Percentiles rank a stretch among this genome's conserved stretches.
These are phyloP conservation scores for Podosphaera xanthii DNA, from an alignment of 2,329 filamentous ascomycete species.

Conservation along the genomic window DNA sequence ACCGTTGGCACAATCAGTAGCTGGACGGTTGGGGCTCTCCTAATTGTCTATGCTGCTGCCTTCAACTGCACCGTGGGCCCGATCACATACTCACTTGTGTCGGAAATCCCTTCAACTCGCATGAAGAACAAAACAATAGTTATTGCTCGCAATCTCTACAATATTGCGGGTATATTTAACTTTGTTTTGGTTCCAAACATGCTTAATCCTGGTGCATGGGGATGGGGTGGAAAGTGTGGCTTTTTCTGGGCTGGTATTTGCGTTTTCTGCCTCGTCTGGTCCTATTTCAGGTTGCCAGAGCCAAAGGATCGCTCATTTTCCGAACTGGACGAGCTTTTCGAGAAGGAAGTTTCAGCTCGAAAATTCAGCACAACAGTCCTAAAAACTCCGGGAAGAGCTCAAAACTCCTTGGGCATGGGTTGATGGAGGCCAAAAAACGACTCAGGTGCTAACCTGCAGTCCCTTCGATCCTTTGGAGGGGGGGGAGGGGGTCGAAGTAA, in stretches of 20 bases:
- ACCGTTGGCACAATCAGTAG: slow-evolving; percentile 16
- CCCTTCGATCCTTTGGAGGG: too few relatives aligned
- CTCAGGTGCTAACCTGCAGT: too few relatives aligned
- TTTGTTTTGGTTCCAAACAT: slow-evolving; percentile 71
- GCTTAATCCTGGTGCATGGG: slow-evolving; percentile 67
- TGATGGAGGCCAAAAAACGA: too few relatives aligned
- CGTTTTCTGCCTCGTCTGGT: slow-evolving; percentile 61
- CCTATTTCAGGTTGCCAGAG: slow-evolving; percentile 59
- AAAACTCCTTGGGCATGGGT: too few relatives aligned
- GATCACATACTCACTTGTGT: slow-evolving; percentile 67
- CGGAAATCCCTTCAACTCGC: slow-evolving; percentile 58
- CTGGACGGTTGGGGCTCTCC: slow-evolving; percentile 32
- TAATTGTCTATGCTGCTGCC: slow-evolving; percentile 57
- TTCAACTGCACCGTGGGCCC: slow-evolving; percentile 76
- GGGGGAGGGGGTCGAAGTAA: too few relatives aligned
- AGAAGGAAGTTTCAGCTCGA: slow-evolving; percentile 17
- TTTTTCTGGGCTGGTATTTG: slow-evolving; percentile 75
- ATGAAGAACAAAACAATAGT: slow-evolving; percentile 80
- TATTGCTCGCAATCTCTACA: slow-evolving; percentile 45
- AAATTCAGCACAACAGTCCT: not conserved
- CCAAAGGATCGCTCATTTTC: slow-evolving; percentile 22
- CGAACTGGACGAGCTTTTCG: slow-evolving; percentile 62
- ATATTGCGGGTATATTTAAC: slow-evolving; percentile 58
- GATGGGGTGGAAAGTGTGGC: slow-evolving; percentile 66
- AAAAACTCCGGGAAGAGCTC: too few relatives aligned